These are phyloP conservation scores for Filosporella fistucella DNA, from an alignment of 495 filamentous ascomycete genomes.

Conservation along the genomic window DNA sequence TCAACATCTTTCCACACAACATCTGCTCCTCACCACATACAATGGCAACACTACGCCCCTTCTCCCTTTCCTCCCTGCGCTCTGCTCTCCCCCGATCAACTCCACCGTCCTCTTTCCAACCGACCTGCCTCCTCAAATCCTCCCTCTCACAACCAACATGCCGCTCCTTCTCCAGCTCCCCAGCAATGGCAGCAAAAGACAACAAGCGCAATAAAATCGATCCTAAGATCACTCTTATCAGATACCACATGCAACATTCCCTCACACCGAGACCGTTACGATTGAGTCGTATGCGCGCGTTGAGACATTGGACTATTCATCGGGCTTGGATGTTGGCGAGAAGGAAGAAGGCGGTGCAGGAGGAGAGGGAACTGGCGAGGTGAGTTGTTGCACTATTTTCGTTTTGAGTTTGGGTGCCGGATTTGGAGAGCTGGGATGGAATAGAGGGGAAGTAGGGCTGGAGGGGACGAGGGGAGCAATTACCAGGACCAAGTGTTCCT, in stretches of 20 bases:
- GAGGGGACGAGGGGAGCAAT: no score
- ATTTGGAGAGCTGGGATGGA: no score
- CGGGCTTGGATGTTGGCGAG: slow-evolving; percentile 82
- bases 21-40: not conserved
- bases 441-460: no score
- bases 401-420: not conserved
- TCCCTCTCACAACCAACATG: not conserved
- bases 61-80: slow-evolving; percentile 3
- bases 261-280: slow-evolving; percentile 54
- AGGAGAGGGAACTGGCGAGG: slow-evolving; percentile 60
- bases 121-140: not conserved
- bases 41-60: slow-evolving; percentile 12
- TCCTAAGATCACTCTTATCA: slow-evolving; percentile 17
- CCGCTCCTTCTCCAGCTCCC: slow-evolving; percentile 6
- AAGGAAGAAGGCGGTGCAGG: slow-evolving; percentile 52
- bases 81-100: not conserved
- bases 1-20: not conserved
- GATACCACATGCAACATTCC: slow-evolving; percentile 25
- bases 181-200: slow-evolving; percentile 5
- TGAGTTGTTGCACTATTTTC: slow-evolving; percentile 30
- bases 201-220: slow-evolving; percentile 12
- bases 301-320: slow-evolving; percentile 99
- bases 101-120: not conserved
- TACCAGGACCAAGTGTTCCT: no score
- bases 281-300: slow-evolving; percentile 78